Conservation (phyloP, 2,329 filamentous ascomycete species). For the Cercospora janseana region DNA sequence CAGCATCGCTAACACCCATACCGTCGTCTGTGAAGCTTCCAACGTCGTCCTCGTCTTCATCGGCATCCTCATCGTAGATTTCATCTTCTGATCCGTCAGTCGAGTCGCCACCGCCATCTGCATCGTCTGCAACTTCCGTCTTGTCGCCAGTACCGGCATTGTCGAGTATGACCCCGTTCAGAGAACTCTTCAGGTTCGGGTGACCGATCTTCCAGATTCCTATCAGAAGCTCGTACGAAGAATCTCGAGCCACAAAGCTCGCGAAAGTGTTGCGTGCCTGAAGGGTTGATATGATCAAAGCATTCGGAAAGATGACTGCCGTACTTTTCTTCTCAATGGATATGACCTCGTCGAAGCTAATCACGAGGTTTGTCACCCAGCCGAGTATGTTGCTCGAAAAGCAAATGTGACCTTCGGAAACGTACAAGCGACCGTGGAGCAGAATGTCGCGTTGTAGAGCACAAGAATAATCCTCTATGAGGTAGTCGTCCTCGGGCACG, state of each 20-base stretch:
- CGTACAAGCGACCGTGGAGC: constrained; percentile 87
- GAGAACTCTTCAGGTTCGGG: constrained; percentile 82
- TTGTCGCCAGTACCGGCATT: constrained; percentile 78
- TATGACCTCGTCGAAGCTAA: constrained; percentile 97
- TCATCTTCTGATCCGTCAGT: constrained; percentile 71
- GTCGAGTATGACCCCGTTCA: constrained; percentile 83
- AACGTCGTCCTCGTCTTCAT: constrained; percentile 54
- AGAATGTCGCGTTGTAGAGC: constrained; percentile 94
- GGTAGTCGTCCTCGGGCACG: constrained; percentile 94
- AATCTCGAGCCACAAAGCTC: constrained; percentile 89
- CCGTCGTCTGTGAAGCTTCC: constrained; percentile 62
- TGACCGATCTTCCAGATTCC: constrained; percentile 98
- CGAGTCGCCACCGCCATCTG: constrained; percentile 44
- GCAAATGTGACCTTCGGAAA: constrained; percentile 95
- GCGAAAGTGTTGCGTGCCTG: constrained; percentile 96
- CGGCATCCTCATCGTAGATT: constrained; percentile 75
- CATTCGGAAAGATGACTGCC: constrained; percentile 92
- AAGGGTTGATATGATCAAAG: constrained; percentile 91
- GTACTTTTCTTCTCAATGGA: constrained; percentile 97
- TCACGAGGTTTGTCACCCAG: constrained; percentile 95
- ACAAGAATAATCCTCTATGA: constrained; percentile 98
- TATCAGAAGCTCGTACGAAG: constrained; percentile 93
- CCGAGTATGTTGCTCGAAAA: constrained; percentile 99
- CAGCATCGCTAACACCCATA: constrained; percentile 49
- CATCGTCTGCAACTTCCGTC: constrained; percentile 77